Evolutionary conservation across 2,329 filamentous ascomycete genomes (phyloP).

Genomic region (Colletotrichum eremochloae): DNA sequence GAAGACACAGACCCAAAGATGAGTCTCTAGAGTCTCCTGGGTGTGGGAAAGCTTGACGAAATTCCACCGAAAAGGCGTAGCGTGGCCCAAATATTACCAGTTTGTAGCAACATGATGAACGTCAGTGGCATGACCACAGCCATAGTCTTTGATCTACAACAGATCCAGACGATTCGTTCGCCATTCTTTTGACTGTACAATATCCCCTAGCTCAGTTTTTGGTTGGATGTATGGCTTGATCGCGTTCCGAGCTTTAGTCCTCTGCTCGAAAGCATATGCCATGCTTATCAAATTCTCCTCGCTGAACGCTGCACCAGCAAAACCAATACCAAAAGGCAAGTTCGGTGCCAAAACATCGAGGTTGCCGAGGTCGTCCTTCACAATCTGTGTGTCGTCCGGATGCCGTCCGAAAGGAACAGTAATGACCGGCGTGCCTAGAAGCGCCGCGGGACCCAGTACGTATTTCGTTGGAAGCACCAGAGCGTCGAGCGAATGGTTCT

Average conservation of each 20-base stretch:
- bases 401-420: slow-evolving; percentile 51
- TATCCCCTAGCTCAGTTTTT: slow-evolving; percentile 49
- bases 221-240: slow-evolving; percentile 49
- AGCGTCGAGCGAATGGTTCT: neutral
- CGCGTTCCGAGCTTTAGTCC: slow-evolving; percentile 53
- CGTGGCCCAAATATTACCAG: too few species aligned
- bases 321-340: slow-evolving; percentile 72
- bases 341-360: slow-evolving; percentile 67
- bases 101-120: too few species aligned
- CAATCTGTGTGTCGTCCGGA: slow-evolving; percentile 61
- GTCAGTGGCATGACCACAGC: too few species aligned
- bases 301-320: slow-evolving; percentile 71
- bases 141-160: too few species aligned
- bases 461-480: neutral
- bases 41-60: too few species aligned
- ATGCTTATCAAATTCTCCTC: slow-evolving; percentile 74
- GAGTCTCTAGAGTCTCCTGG: too few species aligned
- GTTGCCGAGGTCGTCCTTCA: slow-evolving; percentile 60
- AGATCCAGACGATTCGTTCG: too few species aligned
- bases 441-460: neutral
- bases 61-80: too few species aligned
- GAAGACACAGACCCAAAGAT: too few species aligned
- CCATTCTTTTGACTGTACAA: slow-evolving; percentile 22
- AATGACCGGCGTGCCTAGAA: neutral
- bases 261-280: slow-evolving; percentile 78